Conservation (phyloP, 164 flowering plant species). For the Vitis cinerea region DNA sequence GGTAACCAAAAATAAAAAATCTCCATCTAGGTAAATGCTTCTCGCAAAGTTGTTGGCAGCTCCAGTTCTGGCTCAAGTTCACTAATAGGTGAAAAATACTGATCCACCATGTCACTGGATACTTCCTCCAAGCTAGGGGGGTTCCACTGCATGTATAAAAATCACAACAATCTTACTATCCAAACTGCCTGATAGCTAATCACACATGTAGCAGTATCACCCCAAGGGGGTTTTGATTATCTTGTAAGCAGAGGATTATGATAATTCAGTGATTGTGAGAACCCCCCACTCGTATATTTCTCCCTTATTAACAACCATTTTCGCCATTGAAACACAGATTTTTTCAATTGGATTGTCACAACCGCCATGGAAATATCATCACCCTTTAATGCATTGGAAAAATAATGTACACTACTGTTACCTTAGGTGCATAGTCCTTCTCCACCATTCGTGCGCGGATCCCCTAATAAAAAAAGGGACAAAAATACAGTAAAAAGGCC, state of each 20-base stretch:
- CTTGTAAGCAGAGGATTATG: too few species aligned
- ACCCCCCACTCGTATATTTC: too few species aligned
- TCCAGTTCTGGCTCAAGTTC: conserved; percentile 43
- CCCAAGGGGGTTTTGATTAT: too few species aligned
- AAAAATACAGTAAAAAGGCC: background rate
- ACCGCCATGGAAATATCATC: background rate
- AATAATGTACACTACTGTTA: conserved; percentile 8
- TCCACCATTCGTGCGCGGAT: conserved; percentile 49
- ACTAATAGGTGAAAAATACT: conserved; percentile 34
- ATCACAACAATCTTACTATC: background rate
- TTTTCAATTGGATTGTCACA: background rate
- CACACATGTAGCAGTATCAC: background rate
- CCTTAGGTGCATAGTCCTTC: conserved; percentile 51
- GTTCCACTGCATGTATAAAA: conserved; percentile 38
- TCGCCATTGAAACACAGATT: too few species aligned
- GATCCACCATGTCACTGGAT: conserved; percentile 45
- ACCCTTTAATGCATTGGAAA: background rate
- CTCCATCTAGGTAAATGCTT: conserved; percentile 34
- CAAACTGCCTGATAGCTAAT: too few species aligned
- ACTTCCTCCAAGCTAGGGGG: conserved; percentile 44
- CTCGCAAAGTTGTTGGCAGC: conserved; percentile 39
- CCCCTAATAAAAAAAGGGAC: conserved; percentile 23
- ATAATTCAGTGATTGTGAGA: too few species aligned
- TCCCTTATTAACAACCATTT: too few species aligned
- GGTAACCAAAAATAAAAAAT: too few species aligned